A percentile compares a stretch with the other conserved stretches of the same genome.
Evolutionary conservation across 441 rosid species (phyloP).

Genomic region (Pelargonium myrrhifolium): DNA sequence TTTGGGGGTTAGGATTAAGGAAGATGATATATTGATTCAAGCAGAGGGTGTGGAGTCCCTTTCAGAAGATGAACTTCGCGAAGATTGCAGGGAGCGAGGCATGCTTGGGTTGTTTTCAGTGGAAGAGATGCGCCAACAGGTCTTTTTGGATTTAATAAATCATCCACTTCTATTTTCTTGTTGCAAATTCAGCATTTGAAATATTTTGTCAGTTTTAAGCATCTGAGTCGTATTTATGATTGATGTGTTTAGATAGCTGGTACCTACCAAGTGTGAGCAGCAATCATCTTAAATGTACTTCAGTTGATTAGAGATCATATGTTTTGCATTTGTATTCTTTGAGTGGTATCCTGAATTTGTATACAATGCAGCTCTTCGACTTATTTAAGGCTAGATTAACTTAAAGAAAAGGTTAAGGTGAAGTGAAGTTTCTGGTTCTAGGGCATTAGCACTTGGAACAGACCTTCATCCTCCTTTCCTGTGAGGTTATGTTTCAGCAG

Average conservation of each 20-base stretch:
- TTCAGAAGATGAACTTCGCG: conserved; percentile 20
- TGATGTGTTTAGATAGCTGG: neutral
- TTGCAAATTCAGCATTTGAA: conserved; percentile 5
- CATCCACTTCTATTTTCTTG: conserved; percentile 2
- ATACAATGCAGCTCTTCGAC: neutral
- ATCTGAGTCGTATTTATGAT: neutral
- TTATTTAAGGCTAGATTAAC: too few relatives aligned
- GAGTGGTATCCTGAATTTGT: neutral
- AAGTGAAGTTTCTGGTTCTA: too few relatives aligned
- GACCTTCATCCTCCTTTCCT: neutral
- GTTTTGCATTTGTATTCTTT: neutral
- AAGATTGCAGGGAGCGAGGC: conserved; percentile 24
- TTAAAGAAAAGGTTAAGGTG: too few relatives aligned
- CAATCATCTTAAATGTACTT: neutral
- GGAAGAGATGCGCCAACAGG: conserved; percentile 24
- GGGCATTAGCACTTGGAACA: too few relatives aligned
- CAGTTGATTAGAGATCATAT: neutral
- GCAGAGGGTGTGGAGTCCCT: conserved; percentile 23
- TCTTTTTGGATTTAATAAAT: conserved; percentile 4
- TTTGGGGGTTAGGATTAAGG: conserved; percentile 15
- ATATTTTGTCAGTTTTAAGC: neutral
- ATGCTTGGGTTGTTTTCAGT: conserved; percentile 19
- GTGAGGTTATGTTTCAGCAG: neutral
- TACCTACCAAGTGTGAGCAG: neutral
- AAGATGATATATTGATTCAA: conserved; percentile 18